Evolutionary conservation across 1,284 basidiomycete genomes (phyloP).

Genomic region (Porodaedalea pini): DNA sequence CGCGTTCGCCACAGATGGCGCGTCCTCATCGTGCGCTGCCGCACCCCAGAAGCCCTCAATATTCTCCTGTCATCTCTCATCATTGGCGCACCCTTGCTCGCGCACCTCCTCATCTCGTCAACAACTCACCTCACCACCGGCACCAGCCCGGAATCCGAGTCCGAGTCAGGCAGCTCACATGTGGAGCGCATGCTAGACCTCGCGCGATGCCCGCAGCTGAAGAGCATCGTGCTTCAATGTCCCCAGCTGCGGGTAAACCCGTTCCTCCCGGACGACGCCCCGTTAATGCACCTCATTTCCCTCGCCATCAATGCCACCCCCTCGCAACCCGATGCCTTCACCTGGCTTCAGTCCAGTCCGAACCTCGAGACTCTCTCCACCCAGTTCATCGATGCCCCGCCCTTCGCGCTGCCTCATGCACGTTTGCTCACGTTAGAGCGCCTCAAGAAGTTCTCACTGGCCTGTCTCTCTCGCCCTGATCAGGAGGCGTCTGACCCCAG

Average conservation of each 20-base stretch:
- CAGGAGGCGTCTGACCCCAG: background rate
- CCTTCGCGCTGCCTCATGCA: background rate
- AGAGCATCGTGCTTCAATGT: background rate
- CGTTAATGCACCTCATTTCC: background rate
- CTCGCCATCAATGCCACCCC: background rate
- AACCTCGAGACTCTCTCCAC: slow-evolving; percentile 2
- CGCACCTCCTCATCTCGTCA: background rate
- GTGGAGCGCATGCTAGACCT: background rate
- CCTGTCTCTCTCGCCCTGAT: background rate
- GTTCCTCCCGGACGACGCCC: background rate
- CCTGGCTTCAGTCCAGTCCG: slow-evolving; percentile 6
- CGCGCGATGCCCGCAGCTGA: background rate
- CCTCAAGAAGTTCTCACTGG: background rate
- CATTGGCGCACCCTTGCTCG: slow-evolving; percentile 4
- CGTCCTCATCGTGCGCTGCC: background rate
- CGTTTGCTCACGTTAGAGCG: background rate
- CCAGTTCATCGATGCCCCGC: slow-evolving; percentile 1
- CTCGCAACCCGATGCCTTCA: slow-evolving; percentile 9
- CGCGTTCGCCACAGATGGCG: slow-evolving; percentile 7
- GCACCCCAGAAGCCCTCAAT: background rate
- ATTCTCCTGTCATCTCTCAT: background rate
- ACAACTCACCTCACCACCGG: background rate
- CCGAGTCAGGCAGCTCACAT: background rate
- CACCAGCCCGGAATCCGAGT: background rate
- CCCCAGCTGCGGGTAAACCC: slow-evolving; percentile 3